Conservation (phyloP, 2,329 filamentous ascomycete genomes). For the Cercospora sojina region DNA sequence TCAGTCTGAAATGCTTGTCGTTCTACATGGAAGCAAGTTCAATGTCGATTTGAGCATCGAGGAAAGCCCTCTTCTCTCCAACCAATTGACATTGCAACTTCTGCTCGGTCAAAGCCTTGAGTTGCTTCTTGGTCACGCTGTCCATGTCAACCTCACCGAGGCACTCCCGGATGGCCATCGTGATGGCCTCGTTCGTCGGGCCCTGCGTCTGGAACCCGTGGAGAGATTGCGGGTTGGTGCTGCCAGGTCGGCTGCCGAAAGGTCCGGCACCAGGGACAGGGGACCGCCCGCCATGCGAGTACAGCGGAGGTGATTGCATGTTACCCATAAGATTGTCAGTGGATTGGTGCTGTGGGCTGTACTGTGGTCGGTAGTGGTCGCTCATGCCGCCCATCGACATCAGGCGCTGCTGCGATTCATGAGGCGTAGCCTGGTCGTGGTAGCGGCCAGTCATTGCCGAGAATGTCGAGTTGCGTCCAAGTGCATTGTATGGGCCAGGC, state of each 20-base stretch:
- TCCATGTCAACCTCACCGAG: constrained; percentile 88
- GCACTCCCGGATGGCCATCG: constrained; percentile 79
- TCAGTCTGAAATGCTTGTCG: neutral
- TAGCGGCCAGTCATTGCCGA: constrained; percentile 52
- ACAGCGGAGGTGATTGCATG: constrained; percentile 37
- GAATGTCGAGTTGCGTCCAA: constrained; percentile 70
- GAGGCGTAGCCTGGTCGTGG: constrained; percentile 59
- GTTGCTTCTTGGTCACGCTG: constrained; percentile 97
- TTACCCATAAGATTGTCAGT: constrained; percentile 37
- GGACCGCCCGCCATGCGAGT: constrained; percentile 29
- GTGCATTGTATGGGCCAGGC: constrained; percentile 66
- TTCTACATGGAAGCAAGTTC: constrained; percentile 63
- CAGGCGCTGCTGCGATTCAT: constrained; percentile 47
- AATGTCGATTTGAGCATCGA: constrained; percentile 89
- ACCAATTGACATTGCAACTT: constrained; percentile 83
- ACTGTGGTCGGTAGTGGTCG: constrained; percentile 43
- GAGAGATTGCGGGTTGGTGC: constrained; percentile 41
- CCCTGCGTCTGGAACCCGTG: constrained; percentile 63
- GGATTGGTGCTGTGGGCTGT: constrained; percentile 41
- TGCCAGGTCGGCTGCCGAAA: constrained; percentile 33
- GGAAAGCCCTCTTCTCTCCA: constrained; percentile 82
- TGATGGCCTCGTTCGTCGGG: constrained; percentile 75
- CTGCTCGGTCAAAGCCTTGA: constrained; percentile 82
- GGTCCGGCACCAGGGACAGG: constrained; percentile 20
- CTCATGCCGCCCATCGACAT: constrained; percentile 61